A percentile compares a stretch with the other conserved stretches of the same genome.
Conservation (phyloP, 441 rosid genomes). For the Syzygium malaccense region DNA sequence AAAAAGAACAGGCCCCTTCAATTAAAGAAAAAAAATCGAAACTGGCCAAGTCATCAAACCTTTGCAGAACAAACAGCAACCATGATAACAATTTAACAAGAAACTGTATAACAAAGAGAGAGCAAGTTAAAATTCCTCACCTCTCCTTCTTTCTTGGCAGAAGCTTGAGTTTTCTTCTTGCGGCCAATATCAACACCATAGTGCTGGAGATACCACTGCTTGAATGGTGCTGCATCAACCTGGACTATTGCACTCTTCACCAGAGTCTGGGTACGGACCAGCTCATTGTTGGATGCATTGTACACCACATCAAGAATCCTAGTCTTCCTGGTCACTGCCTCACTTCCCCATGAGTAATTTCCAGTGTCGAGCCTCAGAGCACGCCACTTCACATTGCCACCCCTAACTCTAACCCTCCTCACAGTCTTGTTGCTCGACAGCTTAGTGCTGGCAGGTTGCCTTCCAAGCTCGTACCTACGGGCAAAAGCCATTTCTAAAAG, state of each 20-base stretch:
- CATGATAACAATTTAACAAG: neutral
- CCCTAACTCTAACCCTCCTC: conserved; percentile 37
- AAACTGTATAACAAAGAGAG: neutral
- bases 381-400: conserved; percentile 49
- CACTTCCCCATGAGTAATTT: conserved; percentile 38
- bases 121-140: neutral
- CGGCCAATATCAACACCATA: conserved; percentile 40
- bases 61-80: neutral
- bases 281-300: conserved; percentile 43
- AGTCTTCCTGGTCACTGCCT: conserved; percentile 37
- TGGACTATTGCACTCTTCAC: conserved; percentile 40
- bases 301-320: conserved; percentile 39
- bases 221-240: conserved; percentile 48
- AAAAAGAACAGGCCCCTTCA: neutral
- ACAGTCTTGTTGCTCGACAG: conserved; percentile 44
- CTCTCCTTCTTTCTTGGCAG: conserved; percentile 32
- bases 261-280: conserved; percentile 37
- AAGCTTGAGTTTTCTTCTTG: conserved; percentile 25
- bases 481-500: neutral
- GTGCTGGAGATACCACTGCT: conserved; percentile 44
- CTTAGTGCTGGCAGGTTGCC: conserved; percentile 38
- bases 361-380: conserved; percentile 41
- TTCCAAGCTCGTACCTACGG: conserved; percentile 38
- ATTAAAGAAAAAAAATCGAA: neutral
- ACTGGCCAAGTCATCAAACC: neutral